A percentile compares a stretch with the other conserved stretches of the same genome.
Evolutionary conservation across 352 stramenopile species (phyloP).

Genomic region (Globisporangium recalcitrans): DNA sequence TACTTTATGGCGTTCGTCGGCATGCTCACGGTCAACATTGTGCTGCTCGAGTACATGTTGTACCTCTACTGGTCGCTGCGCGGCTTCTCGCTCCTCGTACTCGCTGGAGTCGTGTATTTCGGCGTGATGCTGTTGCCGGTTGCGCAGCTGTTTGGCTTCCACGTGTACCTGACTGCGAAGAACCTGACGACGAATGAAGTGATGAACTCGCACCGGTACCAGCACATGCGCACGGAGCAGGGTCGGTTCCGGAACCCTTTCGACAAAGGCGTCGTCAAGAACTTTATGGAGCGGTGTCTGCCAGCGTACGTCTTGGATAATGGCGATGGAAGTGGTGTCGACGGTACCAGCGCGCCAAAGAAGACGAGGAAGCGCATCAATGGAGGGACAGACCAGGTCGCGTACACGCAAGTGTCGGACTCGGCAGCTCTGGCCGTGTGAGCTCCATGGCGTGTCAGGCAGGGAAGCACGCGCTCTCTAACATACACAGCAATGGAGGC

Average conservation of each 20-base stretch:
- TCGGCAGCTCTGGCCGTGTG: neutral
- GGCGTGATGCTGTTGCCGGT: slow-evolving; percentile 44
- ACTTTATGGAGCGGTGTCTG: slow-evolving; percentile 28
- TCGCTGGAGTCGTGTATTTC: slow-evolving; percentile 42
- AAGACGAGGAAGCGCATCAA: neutral
- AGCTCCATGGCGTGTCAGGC: no score
- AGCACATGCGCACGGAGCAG: slow-evolving; percentile 29
- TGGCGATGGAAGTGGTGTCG: neutral
- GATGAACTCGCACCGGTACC: slow-evolving; percentile 65
- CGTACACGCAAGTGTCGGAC: slow-evolving; percentile 1
- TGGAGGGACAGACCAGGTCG: neutral
- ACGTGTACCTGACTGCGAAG: slow-evolving; percentile 63
- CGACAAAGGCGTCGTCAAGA: slow-evolving; percentile 25
- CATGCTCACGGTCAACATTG: slow-evolving; percentile 38
- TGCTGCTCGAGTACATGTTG: slow-evolving; percentile 54
- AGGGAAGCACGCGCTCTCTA: no score
- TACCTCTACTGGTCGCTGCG: slow-evolving; percentile 49
- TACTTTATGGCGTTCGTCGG: slow-evolving; percentile 63
- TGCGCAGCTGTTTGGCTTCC: slow-evolving; percentile 51
- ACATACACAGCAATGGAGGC: no score
- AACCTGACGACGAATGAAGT: slow-evolving; percentile 82
- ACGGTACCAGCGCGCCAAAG: neutral
- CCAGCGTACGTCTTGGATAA: slow-evolving; percentile 11
- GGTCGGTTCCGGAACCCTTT: slow-evolving; percentile 34
- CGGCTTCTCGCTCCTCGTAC: slow-evolving; percentile 25